These are phyloP conservation scores for Lentinula boryana DNA, from an alignment of 768 basidiomycete species.

Conservation along the genomic window DNA sequence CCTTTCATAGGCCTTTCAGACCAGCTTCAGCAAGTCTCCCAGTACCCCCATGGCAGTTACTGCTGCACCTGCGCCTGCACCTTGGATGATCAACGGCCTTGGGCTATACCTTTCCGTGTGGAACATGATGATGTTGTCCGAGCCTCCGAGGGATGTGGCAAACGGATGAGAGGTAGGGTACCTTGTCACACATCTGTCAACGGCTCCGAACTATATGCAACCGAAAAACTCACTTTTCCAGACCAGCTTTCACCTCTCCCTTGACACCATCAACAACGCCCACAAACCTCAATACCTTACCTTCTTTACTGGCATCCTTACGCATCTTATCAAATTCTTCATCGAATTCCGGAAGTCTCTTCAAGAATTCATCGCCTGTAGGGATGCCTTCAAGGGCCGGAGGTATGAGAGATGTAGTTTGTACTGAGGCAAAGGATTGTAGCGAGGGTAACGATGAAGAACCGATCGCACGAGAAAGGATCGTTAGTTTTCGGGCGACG, in stretches of 20 bases:
- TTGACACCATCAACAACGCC: conserved; percentile 83
- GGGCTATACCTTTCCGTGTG: conserved; percentile 88
- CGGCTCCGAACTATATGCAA: background rate
- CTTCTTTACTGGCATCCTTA: conserved; percentile 69
- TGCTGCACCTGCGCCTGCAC: conserved; percentile 94
- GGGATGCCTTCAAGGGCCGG: conserved; percentile 56
- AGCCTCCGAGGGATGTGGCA: conserved; percentile 91
- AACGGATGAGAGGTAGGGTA: conserved; percentile 90
- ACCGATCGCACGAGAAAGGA: conserved; percentile 78
- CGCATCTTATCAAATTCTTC: conserved; percentile 69
- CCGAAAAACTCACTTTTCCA: conserved; percentile 66
- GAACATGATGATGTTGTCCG: conserved; percentile 98
- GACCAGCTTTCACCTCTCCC: conserved; percentile 75
- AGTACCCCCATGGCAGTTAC: conserved; percentile 99
- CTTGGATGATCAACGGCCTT: conserved; percentile 89
- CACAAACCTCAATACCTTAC: conserved; percentile 88
- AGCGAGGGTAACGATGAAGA: conserved; percentile 43
- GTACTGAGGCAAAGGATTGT: conserved; percentile 78
- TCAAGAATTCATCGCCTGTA: conserved; percentile 80
- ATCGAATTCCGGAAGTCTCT: conserved; percentile 78
- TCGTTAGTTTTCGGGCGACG: conserved; percentile 95
- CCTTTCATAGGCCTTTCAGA: conserved; percentile 12
- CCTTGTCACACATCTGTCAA: conserved; percentile 30
- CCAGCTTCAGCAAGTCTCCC: conserved; percentile 71
- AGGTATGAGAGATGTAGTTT: conserved; percentile 84